These are phyloP conservation scores for Giardia duodenalis DNA, from an alignment of 208 protist genomes.

Conservation along the genomic window DNA sequence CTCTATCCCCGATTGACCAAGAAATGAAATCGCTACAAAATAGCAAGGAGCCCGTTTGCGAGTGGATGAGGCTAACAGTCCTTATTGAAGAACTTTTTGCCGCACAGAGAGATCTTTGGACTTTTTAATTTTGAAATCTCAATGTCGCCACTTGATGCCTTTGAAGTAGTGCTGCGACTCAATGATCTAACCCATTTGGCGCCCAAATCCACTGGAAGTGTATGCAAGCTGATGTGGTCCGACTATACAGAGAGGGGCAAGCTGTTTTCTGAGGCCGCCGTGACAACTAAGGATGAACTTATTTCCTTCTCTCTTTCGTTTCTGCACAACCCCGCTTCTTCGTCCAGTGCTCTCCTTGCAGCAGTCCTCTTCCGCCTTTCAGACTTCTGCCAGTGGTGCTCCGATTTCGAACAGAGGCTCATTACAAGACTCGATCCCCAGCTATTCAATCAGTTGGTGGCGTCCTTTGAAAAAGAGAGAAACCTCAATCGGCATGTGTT, in stretches of 20 bases:
- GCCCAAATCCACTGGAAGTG: no score
- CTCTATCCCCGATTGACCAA: no score
- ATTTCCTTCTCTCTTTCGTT: background rate
- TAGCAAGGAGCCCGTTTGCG: no score
- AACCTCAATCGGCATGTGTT: no score
- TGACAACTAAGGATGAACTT: background rate
- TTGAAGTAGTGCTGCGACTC: background rate
- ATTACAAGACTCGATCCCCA: background rate
- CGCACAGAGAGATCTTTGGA: background rate
- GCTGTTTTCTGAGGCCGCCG: background rate
- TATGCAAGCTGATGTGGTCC: no score
- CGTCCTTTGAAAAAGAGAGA: background rate
- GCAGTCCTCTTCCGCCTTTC: background rate
- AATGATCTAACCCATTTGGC: background rate
- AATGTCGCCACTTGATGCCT: background rate
- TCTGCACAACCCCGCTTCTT: background rate
- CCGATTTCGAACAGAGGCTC: background rate
- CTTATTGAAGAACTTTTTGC: no score
- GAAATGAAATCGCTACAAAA: no score
- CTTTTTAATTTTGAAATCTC: background rate
- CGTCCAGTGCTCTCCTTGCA: background rate
- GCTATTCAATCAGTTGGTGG: background rate
- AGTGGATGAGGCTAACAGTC: no score
- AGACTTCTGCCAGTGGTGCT: background rate
- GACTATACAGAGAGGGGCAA: background rate